Evolutionary conservation across 1,139 yeast species (phyloP).

Genomic region (Blastobotrys apis): DNA sequence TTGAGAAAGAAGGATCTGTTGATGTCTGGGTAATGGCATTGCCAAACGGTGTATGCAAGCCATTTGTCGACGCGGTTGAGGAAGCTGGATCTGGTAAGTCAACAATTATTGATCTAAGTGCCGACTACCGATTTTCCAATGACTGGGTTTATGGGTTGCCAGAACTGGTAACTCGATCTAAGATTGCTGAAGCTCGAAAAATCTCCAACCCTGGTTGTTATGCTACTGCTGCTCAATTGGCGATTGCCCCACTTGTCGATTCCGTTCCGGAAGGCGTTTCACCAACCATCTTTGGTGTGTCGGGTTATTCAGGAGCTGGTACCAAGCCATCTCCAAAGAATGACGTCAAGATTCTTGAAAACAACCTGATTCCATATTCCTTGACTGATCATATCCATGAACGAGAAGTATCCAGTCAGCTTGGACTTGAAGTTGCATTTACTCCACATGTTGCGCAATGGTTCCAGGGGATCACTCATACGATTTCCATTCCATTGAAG

Average conservation of each 20-base stretch:
- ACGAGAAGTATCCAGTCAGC: conserved; percentile 77
- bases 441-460: conserved; percentile 98
- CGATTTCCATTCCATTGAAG: conserved; percentile 84
- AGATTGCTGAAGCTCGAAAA: conserved; percentile 68
- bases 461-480: conserved; percentile 97
- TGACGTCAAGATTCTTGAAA: conserved; percentile 64
- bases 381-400: conserved; percentile 96
- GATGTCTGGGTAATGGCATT: conserved; percentile 99
- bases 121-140: conserved; percentile 91
- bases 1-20: conserved; percentile 73
- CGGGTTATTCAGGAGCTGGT: conserved; percentile 99
- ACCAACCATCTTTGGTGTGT: conserved; percentile 89
- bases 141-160: conserved; percentile 96
- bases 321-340: conserved; percentile 97
- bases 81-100: conserved; percentile 49
- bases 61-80: conserved; percentile 92
- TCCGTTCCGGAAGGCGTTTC: conserved; percentile 49
- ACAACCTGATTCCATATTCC: conserved; percentile 92
- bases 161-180: conserved; percentile 54
- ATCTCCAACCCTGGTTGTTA: conserved; percentile 98
- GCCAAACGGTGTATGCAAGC: conserved; percentile 97
- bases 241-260: conserved; percentile 75
- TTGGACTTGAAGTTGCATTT: conserved; percentile 78
- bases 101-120: conserved; percentile 85
- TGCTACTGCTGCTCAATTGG: conserved; percentile 95